phyloP scores from a whole-genome alignment of 306 rosid genomes.

The Abrus precatorius region DNA sequence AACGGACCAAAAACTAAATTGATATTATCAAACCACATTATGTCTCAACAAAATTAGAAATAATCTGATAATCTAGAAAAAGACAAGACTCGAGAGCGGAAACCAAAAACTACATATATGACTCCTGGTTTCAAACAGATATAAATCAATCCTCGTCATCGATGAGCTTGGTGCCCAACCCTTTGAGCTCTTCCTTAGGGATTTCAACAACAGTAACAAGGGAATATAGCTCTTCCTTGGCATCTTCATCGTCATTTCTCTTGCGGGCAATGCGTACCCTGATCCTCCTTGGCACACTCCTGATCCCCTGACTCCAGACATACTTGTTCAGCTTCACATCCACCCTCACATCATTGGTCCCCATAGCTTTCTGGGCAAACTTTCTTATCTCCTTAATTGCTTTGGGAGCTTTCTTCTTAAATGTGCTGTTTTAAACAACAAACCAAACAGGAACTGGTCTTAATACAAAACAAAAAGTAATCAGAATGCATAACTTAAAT shows the following conservation, averaged over 20 bases:
- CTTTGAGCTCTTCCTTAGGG: constrained; percentile 86
- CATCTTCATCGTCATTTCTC: constrained; percentile 97
- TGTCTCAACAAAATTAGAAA: constrained; percentile 30
- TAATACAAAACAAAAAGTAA: background rate
- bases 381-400: constrained; percentile 97
- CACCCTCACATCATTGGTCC: constrained; percentile 88
- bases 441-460: background rate
- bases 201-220: constrained; percentile 90
- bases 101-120: constrained; percentile 36
- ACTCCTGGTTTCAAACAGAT: constrained; percentile 39
- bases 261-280: constrained; percentile 97
- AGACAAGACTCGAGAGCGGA: constrained; percentile 9
- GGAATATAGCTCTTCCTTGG: constrained; percentile 94
- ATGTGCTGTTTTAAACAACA: constrained; percentile 65
- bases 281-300: constrained; percentile 94
- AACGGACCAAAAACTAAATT: constrained; percentile 10
- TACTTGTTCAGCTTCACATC: constrained; percentile 93
- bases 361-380: constrained; percentile 94
- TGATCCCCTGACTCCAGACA: constrained; percentile 94
- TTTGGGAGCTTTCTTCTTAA: constrained; percentile 97
- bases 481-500: background rate
- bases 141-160: constrained; percentile 84
- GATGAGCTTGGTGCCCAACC: constrained; percentile 86
- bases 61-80: constrained; percentile 35
- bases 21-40: constrained; percentile 32